Evolutionary conservation across 2,329 filamentous ascomycete genomes (phyloP), one percentile per base, ranked within the genome.

Genomic region (Pyricularia grisea): DNA sequence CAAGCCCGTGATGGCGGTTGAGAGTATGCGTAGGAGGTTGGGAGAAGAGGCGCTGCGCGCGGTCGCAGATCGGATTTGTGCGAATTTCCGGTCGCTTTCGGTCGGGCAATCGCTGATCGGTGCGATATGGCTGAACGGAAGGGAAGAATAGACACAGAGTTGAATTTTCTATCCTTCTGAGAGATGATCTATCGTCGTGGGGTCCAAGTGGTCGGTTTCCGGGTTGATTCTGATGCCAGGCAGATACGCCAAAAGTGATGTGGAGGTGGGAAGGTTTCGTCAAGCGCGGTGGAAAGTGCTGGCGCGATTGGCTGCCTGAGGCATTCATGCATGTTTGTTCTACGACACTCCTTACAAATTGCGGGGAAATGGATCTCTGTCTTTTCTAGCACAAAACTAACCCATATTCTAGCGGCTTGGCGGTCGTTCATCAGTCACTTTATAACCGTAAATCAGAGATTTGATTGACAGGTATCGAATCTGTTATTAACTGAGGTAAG

Each of bases 281-380:
- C 27, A 17, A 23, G 42, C 31, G 55, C 55, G 25, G 65, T 58
- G n/a, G 30, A 67, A 61, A 36, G 58, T 63, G 33, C 31, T 31
- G 33, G 60, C 68, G n/a, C 58, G 65, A 67, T 67, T 60, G 3
- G 65, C 31, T 69, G 68, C 68, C 65, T 70, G 55, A 50, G 50
- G 63, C 65, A 64, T 10, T 28, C 20, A 50, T 64, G 58, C 20
- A 55, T 55, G 17, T n/a, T 55, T 20, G 42, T n/a, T 14, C 6
- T 2, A 2, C n/a, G 42, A 9, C 42, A 55, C 20, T 7, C 20
- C n/a, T 6, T 55, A 20, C 2, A n/a, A 55, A 55, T 55, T 55
- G 42, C 42, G 42, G 42, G 42, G 42, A 55, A 55, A 55, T 55
- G 42, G 42, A 55, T 6, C 42, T 55, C 42, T n/a, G 20, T 55